Evolutionary conservation across 257 asterid genomes (phyloP), one percentile per base, ranked within the genome.

Genomic region (Mitragyna speciosa): DNA sequence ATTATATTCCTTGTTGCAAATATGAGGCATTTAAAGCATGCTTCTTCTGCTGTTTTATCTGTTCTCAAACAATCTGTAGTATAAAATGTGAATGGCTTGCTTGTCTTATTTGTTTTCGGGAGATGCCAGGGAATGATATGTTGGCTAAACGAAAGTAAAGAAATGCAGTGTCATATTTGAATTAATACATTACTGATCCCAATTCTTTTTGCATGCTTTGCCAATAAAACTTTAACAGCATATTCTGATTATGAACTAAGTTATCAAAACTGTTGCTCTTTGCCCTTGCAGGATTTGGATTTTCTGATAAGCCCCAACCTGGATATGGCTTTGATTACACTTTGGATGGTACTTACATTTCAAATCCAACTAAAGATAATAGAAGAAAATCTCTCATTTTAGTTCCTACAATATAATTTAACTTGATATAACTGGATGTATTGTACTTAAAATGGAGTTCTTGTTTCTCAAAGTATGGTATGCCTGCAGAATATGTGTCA

Each of bases 221-320:
- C 45, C 4, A 52, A 66, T 70, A 19, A 39, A 64, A 12, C 8
- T 7, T 26, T 19, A 19, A 47, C 49, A 58, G 36, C 30, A 41
- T 43, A 39, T 28, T 20, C 33, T 75, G 51, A 75, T 68, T 17
- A 6, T 72, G 30, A 61, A 28, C 68, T 41, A 47, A 45, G 28
- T 47, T 39, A 22, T 63, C 73, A 16, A 26, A 45, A 76, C 22
- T 28, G 36, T 54, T 56, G 47, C 82, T 84, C 28, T 76, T 20
- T 72, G 79, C 48, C 28, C 52, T 82, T 80, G 70, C 89, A 95
- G 99, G 99, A 82, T 95, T 95, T 89, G 99, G 99, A 83, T 93
- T 93, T 89, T 95, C 99, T 28, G 99, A 95, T 70, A 93, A 93
- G 83, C 99, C 99, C 68, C 99, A 95, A 81, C 96, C 99, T 17